Percentiles rank a stretch among this genome's conserved stretches.
phyloP scores from a whole-genome alignment of 2,329 filamentous ascomycete species.

The Nothophoma quercina region DNA sequence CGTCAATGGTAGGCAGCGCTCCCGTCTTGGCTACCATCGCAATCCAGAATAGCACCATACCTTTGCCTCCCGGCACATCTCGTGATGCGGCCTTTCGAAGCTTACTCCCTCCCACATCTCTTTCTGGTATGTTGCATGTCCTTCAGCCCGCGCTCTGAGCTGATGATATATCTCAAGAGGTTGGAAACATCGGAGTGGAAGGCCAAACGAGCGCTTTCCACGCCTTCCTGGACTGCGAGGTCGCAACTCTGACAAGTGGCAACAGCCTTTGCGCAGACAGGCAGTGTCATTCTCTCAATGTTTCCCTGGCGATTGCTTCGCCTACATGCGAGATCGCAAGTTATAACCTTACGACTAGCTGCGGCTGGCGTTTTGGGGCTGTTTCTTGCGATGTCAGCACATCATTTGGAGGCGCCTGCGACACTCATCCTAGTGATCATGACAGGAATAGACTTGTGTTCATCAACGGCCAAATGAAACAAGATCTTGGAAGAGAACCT shows the following conservation, averaged over 20 bases:
- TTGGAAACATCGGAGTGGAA: background rate
- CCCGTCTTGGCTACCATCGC: background rate
- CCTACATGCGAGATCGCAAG: background rate
- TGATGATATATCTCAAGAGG: background rate
- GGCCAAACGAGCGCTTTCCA: background rate
- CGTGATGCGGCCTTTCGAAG: background rate
- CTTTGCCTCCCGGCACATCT: background rate
- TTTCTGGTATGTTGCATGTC: background rate
- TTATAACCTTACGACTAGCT: background rate
- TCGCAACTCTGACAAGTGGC: background rate
- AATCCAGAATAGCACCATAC: background rate
- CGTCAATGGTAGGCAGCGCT: background rate
- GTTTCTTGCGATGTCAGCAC: background rate
- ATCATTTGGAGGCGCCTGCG: background rate
- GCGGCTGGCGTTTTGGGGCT: background rate
- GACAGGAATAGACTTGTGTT: background rate
- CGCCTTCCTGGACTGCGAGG: background rate
- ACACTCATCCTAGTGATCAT: background rate
- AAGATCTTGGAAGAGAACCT: background rate
- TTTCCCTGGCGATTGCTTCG: background rate
- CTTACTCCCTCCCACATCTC: background rate
- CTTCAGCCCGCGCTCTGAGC: background rate
- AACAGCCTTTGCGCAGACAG: background rate
- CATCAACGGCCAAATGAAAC: background rate
- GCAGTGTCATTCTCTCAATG: background rate